These are phyloP conservation scores for Lasiosphaeria ovina DNA, from an alignment of 495 filamentous ascomycete species.

Conservation along the genomic window DNA sequence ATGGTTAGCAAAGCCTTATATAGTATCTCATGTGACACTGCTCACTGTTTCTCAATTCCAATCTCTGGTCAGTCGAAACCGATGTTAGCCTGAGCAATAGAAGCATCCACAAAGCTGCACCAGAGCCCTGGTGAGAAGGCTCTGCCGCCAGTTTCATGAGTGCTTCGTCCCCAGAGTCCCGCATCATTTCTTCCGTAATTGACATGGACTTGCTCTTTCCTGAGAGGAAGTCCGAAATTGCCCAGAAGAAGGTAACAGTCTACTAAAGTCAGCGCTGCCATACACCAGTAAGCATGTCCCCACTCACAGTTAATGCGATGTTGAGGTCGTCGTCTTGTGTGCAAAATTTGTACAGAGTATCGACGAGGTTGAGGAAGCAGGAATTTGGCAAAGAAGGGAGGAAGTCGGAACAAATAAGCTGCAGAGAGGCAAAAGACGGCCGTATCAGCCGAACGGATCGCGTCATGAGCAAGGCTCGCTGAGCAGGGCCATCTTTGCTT, in stretches of 20 bases:
- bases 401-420: conserved; percentile 94
- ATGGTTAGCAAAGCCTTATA: conserved; percentile 21
- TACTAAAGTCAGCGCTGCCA: conserved; percentile 34
- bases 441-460: conserved; percentile 73
- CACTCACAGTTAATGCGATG: conserved; percentile 78
- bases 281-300: background rate
- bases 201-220: conserved; percentile 45
- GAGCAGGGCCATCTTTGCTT: conserved; percentile 18
- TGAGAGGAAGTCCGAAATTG: conserved; percentile 81
- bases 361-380: conserved; percentile 79
- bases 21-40: background rate
- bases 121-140: conserved; percentile 48
- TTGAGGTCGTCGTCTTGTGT: conserved; percentile 89
- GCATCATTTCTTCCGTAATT: conserved; percentile 49
- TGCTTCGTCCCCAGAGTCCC: conserved; percentile 48
- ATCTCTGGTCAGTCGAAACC: conserved; percentile 70
- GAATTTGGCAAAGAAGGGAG: conserved; percentile 71
- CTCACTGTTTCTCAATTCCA: conserved; percentile 85
- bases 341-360: conserved; percentile 85
- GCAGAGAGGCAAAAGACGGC: conserved; percentile 80
- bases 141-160: conserved; percentile 51
- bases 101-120: conserved; percentile 76
- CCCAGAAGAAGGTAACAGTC: conserved; percentile 94
- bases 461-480: conserved; percentile 39
- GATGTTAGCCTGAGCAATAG: conserved; percentile 75